Conservation (phyloP, 2,329 filamentous ascomycete species). For the Sclerotinia glacialis region DNA sequence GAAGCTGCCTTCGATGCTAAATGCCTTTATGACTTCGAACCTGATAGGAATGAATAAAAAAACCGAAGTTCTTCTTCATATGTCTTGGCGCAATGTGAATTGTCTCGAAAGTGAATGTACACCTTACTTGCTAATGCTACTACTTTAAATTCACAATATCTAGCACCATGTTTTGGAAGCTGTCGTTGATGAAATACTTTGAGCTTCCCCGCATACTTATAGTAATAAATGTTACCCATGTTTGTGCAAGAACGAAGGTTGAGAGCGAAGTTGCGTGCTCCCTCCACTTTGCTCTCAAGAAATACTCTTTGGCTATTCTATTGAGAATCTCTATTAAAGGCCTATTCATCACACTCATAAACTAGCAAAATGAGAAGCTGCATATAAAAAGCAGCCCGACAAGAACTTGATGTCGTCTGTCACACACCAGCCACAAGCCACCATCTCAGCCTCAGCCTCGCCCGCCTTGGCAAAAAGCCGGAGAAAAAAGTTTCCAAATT, state of each 20-base stretch:
- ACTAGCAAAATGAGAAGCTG: not conserved
- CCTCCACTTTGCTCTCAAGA: not conserved
- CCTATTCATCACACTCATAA: not conserved
- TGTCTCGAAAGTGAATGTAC: not conserved
- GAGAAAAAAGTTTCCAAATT: constrained; percentile 24
- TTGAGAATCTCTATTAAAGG: not conserved
- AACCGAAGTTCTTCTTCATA: constrained; percentile 38
- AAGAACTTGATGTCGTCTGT: not conserved
- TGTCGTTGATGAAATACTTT: not conserved
- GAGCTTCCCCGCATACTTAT: not conserved
- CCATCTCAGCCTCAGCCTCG: not conserved
- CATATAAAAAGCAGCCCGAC: not conserved
- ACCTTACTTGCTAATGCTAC: too few relatives aligned
- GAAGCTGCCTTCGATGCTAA: constrained; percentile 40
- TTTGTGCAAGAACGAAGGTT: not conserved
- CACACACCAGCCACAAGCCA: not conserved
- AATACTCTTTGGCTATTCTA: not conserved
- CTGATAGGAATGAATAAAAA: constrained; percentile 28
- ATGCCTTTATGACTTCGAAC: constrained; percentile 35
- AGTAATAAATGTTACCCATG: not conserved
- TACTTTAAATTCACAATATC: not conserved
- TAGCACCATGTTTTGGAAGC: not conserved
- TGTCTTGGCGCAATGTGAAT: not conserved
- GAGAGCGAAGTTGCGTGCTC: not conserved
- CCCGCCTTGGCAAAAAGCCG: constrained; percentile 16